Evolutionary conservation across 1,284 basidiomycete genomes (phyloP), one percentile per base, ranked within the genome.

Genomic region (Acaromyces ingoldii): DNA sequence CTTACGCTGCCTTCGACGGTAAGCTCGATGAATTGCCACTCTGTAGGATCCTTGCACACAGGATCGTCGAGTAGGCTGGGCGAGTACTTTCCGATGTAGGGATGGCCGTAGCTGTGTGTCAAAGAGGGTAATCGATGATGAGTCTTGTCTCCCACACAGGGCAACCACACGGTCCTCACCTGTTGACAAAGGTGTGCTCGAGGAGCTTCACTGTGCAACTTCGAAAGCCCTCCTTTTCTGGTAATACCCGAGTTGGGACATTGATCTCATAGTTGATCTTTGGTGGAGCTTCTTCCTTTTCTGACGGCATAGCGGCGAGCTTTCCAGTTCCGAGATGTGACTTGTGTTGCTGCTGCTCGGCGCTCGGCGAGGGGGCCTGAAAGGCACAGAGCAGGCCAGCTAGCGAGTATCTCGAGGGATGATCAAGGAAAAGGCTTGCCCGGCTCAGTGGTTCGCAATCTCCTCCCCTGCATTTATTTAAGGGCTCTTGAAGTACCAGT

Each of bases 21-120:
- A 10, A 68, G 37, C 10, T 54, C 58, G n/a, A 68, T 30, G 6
- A 52, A 53, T 10, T 51, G 51, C 66, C 66, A 68, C 4, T 36
- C 11, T 22, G 19, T 7, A 0, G 62, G 52, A 29, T 66, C 63
- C 9, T 53, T 19, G 37, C 58, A 68, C 4, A 31, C n/a, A 0
- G 40, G 42, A 3, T 46, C 43, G 1, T 43, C 19, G 11, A 63
- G 52, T 0, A 49, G 26, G 10, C 31, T 9, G 7, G 49, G 55
- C 3, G 58, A 51, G 24, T 59, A 66, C 13, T 45, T 10, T 21
- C 61, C 26, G 11, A 52, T 30, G 2, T 57, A 58, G 0, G 66
- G 62, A 21, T 54, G 51, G 24, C 53, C 52, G 51, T 68, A 68
- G 29, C 52, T 52, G 22, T 2, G 2, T n/a, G 26, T 10, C 10